Evolutionary conservation across 2,329 filamentous ascomycete genomes (phyloP), one percentile per base, ranked within the genome.

Genomic region (Claviceps africana): DNA sequence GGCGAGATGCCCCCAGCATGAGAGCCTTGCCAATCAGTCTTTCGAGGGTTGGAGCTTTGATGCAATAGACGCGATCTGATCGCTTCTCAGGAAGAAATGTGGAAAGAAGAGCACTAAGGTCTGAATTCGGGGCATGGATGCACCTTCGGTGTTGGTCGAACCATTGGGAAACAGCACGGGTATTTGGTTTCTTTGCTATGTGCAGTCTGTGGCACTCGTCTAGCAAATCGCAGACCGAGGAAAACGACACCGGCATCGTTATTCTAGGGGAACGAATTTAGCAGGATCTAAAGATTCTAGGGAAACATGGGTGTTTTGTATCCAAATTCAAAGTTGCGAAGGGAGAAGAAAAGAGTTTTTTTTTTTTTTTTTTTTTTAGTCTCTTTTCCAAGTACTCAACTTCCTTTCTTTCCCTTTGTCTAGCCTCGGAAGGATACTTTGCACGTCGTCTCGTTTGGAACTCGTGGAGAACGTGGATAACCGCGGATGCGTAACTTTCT

Each of bases 51-150:
- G 69, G 62, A 6, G 78, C 70, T 60, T 86, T 79, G 1, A 95
- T 72, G 39, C 74, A 77, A 63, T 90, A 95, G 2, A 91, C 85
- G 30, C 88, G 78, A 62, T 95, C 88, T 2, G 81, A 82, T 51
- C 88, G 76, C 57, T 77, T 82, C 56, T 89, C 83, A 0, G 89
- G 88, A 0, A 94, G 76, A 0, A 96, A 67, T 2, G 83, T 82
- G 1, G 86, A 90, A 0, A 95, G 70, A 1, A 95, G 68, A 2
- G 86, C 83, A 1, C 78, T 70, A 1, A 74, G 71, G 59, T 82
- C 71, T 1, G 78, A 79, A 30, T 76, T 71, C 8, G 77, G 68
- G 0, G 73, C 70, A 61, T 82, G 69, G 17, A 95, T 73, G 1
- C 67, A 66, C 17, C 66, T 65, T 5, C 78, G 77, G 62, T 95